These are phyloP conservation scores for Carallia brachiata DNA, from an alignment of 345 rosid genomes.

Conservation along the genomic window DNA sequence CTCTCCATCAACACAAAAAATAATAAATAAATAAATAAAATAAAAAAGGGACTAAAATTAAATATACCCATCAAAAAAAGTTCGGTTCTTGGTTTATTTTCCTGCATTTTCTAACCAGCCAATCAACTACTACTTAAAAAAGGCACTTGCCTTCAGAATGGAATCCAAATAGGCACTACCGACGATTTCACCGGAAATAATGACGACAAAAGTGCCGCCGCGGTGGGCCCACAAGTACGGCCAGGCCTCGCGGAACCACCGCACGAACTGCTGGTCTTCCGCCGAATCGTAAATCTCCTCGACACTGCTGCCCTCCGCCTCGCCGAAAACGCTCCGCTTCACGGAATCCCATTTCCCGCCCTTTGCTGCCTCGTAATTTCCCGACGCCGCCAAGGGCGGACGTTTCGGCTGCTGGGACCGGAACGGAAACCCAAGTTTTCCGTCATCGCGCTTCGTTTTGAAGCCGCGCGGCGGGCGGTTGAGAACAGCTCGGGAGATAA, in stretches of 20 bases:
- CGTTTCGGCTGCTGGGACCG: slow-evolving; percentile 10
- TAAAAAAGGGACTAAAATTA: neutral
- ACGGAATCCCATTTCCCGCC: neutral
- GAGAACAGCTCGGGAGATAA: neutral
- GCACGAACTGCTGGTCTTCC: slow-evolving; percentile 72
- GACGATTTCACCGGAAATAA: slow-evolving; percentile 68
- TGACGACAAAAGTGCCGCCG: slow-evolving; percentile 68
- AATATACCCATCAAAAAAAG: neutral
- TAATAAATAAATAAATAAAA: neutral
- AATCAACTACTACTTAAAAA: neutral
- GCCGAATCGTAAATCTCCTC: slow-evolving; percentile 36
- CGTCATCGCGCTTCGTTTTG: neutral
- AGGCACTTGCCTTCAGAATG: slow-evolving; percentile 59
- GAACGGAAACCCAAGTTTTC: neutral
- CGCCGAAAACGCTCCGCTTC: slow-evolving; percentile 36
- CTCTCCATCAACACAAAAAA: neutral
- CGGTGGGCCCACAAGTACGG: slow-evolving; percentile 92
- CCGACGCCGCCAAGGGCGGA: neutral
- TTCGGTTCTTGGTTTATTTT: neutral
- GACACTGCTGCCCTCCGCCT: slow-evolving; percentile 26
- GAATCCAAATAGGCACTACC: slow-evolving; percentile 55
- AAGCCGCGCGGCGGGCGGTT: neutral
- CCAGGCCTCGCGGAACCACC: slow-evolving; percentile 98
- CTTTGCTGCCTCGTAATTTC: neutral
- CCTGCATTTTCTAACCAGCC: neutral